Base-by-base conservation (phyloP, 257 asterid species). In the Petrea volubilis region DNA sequence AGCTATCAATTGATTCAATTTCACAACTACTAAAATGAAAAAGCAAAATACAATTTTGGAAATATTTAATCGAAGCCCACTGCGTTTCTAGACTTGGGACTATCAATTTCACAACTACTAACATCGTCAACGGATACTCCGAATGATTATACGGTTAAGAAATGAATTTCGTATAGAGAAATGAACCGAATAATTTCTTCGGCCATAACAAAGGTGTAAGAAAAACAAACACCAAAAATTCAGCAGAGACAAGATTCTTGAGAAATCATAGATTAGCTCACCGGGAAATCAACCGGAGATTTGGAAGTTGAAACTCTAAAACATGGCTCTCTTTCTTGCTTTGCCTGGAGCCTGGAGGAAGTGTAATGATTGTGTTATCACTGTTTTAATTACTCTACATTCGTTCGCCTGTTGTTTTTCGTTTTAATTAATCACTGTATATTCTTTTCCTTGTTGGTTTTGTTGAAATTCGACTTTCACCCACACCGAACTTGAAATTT, bases 261-360 rank as follows among this genome's bases (percentile, higher is more conserved):
- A n/a, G 49, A 50, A 70, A 53, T n/a, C 55, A 10, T 43, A 38
- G 50, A 41, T 23, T n/a, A 50, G 33, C 1, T 68, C 56, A 82
- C 87, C 84, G 12, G 56, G 36, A 76, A 76, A 79, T 47, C 41
- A 33, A 64, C 21, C 21, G 40, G 47, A 10, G 34, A n/a, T 50
- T 49, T 23, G n/a, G n/a, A n/a, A n/a, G n/a, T n/a, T n/a, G 47
- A 65, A 72, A 34, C 68, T 66, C 70, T 56, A 56, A 76, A 79
- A 78, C 67, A 65, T 24, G 36, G 63, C 56, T 57, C 41, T 57
- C 25, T 29, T 52, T 55, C 66, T 64, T 21, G 80, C 49, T 64
- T 15, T 41, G 68, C 55, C 40, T 0, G 68, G 50, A 11, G 71
- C 71, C 28, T 1, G 20, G 67, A 14, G 46, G 20, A 3, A 47